phyloP scores from a whole-genome alignment of 1,284 basidiomycete species.

The Tilletia indica region DNA sequence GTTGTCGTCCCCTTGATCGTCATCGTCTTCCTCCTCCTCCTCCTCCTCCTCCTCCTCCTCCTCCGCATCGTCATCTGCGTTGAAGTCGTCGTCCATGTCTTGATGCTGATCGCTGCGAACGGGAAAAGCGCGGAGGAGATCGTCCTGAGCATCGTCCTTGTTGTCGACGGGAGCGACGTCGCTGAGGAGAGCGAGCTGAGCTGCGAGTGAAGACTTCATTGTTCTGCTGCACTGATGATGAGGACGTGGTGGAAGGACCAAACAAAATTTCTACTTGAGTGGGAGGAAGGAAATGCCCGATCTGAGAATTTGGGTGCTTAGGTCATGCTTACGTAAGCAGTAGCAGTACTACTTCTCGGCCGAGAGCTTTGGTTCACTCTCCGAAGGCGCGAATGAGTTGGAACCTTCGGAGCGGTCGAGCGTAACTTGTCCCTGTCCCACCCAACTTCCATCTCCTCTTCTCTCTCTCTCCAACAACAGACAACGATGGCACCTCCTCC shows the following conservation, averaged over 20 bases:
- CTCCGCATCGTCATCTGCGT: constrained; percentile 19
- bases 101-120: not conserved
- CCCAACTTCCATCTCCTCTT: not conserved
- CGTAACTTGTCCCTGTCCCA: not conserved
- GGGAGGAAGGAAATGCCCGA: no score
- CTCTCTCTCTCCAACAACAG: not conserved
- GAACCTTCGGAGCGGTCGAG: not conserved
- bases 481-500: constrained; percentile 3
- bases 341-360: no score
- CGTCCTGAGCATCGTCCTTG: not conserved
- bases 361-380: no score
- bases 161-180: not conserved
- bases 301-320: no score
- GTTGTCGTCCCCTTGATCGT: not conserved
- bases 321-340: no score
- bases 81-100: not conserved
- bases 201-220: not conserved
- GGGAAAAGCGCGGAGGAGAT: not conserved
- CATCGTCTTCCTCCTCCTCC: constrained; percentile 23
- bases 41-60: constrained; percentile 24
- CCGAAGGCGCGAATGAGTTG: no score
- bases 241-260: no score
- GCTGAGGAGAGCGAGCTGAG: constrained; percentile 4
- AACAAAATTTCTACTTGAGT: no score
- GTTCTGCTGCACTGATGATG: not conserved